Conservation (phyloP, 768 basidiomycete species). For the Kwoniella sp. region DNA sequence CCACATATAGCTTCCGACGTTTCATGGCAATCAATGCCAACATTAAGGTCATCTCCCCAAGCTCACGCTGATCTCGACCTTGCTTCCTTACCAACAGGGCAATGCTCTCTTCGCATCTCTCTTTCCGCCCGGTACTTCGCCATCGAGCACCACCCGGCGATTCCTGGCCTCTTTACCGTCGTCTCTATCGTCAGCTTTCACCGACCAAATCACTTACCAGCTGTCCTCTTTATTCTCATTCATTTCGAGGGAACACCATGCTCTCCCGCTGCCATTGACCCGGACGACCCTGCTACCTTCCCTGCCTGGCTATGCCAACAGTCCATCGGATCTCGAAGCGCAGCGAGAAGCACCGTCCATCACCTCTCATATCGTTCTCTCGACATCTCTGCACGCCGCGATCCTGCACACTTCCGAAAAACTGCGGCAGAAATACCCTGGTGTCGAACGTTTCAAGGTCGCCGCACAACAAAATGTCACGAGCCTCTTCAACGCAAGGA, state of each 20-base stretch:
- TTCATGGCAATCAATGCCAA: too few relatives aligned
- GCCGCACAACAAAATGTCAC: constrained; percentile 76
- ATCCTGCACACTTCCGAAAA: constrained; percentile 69
- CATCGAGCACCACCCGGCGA: neutral
- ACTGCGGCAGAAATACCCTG: constrained; percentile 70
- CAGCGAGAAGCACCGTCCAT: constrained; percentile 4
- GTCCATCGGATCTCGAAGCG: constrained; percentile 36
- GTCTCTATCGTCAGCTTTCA: constrained; percentile 1
- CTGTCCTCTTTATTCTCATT: constrained; percentile 66
- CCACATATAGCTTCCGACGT: too few relatives aligned
- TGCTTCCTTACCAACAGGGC: too few relatives aligned
- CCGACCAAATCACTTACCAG: constrained; percentile 53
- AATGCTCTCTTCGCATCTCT: constrained; percentile 84
- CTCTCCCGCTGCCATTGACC: constrained; percentile 19
- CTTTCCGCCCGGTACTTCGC: constrained; percentile 61
- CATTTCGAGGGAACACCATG: constrained; percentile 48
- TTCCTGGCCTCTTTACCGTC: constrained; percentile 1
- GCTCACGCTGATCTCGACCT: too few relatives aligned
- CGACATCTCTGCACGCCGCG: constrained; percentile 79
- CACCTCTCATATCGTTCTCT: constrained; percentile 77
- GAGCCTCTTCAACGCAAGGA: constrained; percentile 69
- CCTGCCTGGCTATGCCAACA: constrained; percentile 50
- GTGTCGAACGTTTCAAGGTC: constrained; percentile 81
- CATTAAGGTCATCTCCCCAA: too few relatives aligned
- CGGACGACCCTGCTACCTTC: constrained; percentile 58